A percentile compares a stretch with the other conserved stretches of the same genome.
phyloP scores from a whole-genome alignment of 2,329 filamentous ascomycete species.

The Fusarium secorum region DNA sequence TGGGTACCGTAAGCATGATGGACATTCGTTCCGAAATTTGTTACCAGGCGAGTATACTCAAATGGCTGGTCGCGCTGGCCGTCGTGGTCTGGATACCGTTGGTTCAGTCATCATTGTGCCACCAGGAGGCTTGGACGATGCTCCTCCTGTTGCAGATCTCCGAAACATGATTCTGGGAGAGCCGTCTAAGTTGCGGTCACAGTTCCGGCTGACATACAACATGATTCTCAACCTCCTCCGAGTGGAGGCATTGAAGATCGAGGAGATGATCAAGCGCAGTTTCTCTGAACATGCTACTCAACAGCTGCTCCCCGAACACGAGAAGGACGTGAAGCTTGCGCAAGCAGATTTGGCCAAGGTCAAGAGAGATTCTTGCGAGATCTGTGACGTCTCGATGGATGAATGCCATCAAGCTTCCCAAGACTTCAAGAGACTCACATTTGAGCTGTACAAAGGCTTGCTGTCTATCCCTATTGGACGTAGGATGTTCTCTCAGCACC shows the following conservation, averaged over 20 bases:
- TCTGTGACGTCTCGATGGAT: conserved; percentile 83
- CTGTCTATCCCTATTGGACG: conserved; percentile 83
- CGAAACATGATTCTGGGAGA: conserved; percentile 96
- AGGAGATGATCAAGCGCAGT: conserved; percentile 99
- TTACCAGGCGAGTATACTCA: conserved; percentile 97
- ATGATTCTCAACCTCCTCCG: conserved; percentile 97
- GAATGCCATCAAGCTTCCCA: conserved; percentile 83
- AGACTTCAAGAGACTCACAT: conserved; percentile 79
- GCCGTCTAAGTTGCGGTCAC: conserved; percentile 92
- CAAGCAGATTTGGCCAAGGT: conserved; percentile 92
- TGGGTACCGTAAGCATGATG: conserved; percentile 95
- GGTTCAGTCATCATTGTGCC: conserved; percentile 95
- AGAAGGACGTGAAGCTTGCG: conserved; percentile 90
- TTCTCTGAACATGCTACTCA: conserved; percentile 99
- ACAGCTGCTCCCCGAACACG: conserved; percentile 90
- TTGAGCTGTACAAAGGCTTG: conserved; percentile 79
- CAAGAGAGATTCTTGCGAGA: conserved; percentile 81
- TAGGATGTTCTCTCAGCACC: conserved; percentile 77
- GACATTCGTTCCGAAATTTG: conserved; percentile 87
- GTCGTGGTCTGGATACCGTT: conserved; percentile 89
- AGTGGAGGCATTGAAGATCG: conserved; percentile 96
- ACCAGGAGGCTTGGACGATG: conserved; percentile 80
- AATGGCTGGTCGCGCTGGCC: conserved; percentile 94
- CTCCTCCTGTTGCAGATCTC: conserved; percentile 82
- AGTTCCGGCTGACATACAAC: conserved; percentile 98